phyloP scores from a whole-genome alignment of 2,329 filamentous ascomycete species.

The Penicillium decumbens region DNA sequence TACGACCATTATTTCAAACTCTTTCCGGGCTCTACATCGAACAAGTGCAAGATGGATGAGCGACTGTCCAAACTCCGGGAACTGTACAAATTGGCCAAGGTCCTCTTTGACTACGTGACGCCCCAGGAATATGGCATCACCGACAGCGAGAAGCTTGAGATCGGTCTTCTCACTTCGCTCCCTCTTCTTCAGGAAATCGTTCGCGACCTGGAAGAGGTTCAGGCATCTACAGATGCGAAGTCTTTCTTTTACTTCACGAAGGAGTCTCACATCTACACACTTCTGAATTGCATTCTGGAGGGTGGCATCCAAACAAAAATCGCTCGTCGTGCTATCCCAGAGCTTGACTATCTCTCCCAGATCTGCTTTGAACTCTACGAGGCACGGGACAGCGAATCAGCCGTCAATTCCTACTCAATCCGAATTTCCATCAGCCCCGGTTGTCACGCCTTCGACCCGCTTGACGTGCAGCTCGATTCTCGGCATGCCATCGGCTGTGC shows the following conservation, averaged over 20 bases:
- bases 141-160: conserved; percentile 95
- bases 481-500: conserved; percentile 95
- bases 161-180: conserved; percentile 87
- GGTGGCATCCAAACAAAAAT: conserved; percentile 97
- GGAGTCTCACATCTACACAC: conserved; percentile 96
- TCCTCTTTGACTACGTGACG: conserved; percentile 96
- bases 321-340: conserved; percentile 86
- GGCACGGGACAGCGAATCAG: conserved; percentile 72
- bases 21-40: conserved; percentile 69
- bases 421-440: conserved; percentile 93
- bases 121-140: conserved; percentile 98
- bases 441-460: conserved; percentile 91
- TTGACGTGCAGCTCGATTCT: conserved; percentile 93
- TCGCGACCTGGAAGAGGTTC: conserved; percentile 92
- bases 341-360: conserved; percentile 94
- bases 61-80: conserved; percentile 85
- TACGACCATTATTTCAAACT: conserved; percentile 81
- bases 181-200: conserved; percentile 96
- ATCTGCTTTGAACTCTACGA: conserved; percentile 99
- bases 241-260: conserved; percentile 99
- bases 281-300: conserved; percentile 95
- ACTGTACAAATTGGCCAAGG: conserved; percentile 87
- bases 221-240: conserved; percentile 88
- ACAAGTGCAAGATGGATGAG: conserved; percentile 74
- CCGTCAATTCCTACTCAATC: conserved; percentile 88